Conservation (phyloP, 2,329 filamentous ascomycete species). For the Sarocladiaceae sp. region DNA sequence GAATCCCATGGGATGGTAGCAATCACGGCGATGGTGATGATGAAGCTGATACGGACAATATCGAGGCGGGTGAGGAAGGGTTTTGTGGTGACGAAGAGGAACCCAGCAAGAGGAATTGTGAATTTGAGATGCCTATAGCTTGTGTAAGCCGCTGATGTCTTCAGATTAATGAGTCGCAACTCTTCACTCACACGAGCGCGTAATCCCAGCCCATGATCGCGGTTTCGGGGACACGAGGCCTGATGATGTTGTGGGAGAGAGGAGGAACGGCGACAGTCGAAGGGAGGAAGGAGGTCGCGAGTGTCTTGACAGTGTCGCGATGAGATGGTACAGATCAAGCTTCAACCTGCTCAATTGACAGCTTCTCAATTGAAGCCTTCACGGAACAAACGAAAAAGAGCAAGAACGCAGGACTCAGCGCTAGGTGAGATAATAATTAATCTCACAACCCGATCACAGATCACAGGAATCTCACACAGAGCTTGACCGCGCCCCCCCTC, state of each 20-base stretch:
- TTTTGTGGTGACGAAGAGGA: constrained; percentile 12
- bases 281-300: background rate
- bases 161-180: background rate
- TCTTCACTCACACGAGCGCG: constrained; percentile 12
- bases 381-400: too few relatives aligned
- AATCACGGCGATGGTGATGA: constrained; percentile 59
- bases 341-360: background rate
- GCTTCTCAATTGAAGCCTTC: too few relatives aligned
- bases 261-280: background rate
- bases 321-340: background rate
- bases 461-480: background rate
- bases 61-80: constrained; percentile 61
- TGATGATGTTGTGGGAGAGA: background rate
- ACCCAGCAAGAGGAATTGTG: constrained; percentile 12
- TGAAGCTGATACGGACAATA: constrained; percentile 55
- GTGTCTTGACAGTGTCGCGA: background rate
- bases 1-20: constrained; percentile 75
- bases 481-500: background rate
- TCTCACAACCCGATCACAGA: background rate
- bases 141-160: background rate
- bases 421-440: constrained; percentile 1
- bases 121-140: constrained; percentile 12
- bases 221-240: background rate
- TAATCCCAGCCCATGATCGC: constrained; percentile 12
- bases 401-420: too few relatives aligned